These are phyloP conservation scores for Plasmodium relictum DNA, from an alignment of 169 alveolate species.

Conservation along the genomic window DNA sequence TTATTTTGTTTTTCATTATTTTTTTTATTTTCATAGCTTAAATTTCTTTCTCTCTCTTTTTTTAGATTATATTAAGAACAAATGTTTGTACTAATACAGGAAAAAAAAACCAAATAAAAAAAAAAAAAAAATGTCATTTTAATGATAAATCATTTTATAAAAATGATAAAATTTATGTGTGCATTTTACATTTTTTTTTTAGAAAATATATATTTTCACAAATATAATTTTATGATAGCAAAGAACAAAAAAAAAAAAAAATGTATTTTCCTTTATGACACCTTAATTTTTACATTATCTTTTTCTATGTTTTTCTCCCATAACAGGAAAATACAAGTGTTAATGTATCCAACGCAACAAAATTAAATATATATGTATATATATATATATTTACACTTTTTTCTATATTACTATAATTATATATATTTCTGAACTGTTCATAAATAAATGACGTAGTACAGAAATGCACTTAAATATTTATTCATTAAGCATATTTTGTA, in stretches of 20 bases:
- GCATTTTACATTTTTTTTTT: conserved; percentile 19
- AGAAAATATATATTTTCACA: conserved; percentile 17
- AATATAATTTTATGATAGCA: conserved; percentile 7
- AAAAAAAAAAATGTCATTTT: conserved; percentile 9
- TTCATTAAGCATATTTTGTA: conserved; percentile 29
- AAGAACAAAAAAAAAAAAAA: background rate
- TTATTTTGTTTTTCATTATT: background rate
- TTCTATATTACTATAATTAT: conserved; percentile 1
- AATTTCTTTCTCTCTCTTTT: conserved; percentile 30
- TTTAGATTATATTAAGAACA: conserved; percentile 13
- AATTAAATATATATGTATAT: conserved; percentile 9
- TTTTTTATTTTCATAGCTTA: conserved; percentile 9
- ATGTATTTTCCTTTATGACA: conserved; percentile 5
- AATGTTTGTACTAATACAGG: conserved; percentile 2
- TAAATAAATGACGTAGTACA: conserved; percentile 32
- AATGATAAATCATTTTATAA: conserved; percentile 10
- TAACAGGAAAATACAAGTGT: conserved; percentile 8
- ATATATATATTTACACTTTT: conserved; percentile 15
- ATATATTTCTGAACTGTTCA: conserved; percentile 46
- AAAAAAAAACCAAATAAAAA: conserved; percentile 29
- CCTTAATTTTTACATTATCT: conserved; percentile 18
- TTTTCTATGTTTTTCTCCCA: conserved; percentile 8
- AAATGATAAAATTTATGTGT: conserved; percentile 22
- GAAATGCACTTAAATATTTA: conserved; percentile 20
- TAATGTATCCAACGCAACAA: conserved; percentile 18